Evolutionary conservation across 768 basidiomycete genomes (phyloP), one percentile per base, ranked within the genome.

Genomic region (Rhizopogon rudus): DNA sequence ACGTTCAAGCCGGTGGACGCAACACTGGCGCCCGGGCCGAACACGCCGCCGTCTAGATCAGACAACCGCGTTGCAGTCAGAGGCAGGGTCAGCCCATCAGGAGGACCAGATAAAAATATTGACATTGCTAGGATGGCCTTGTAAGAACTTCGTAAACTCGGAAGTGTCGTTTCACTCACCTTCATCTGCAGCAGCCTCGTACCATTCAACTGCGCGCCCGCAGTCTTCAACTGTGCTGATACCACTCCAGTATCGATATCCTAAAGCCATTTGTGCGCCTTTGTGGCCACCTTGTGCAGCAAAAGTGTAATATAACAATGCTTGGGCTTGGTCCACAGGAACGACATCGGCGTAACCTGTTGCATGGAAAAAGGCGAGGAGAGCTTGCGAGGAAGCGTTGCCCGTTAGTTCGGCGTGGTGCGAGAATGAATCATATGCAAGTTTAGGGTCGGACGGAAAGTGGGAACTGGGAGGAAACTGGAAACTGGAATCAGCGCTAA

Each of bases 191-290:
- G 94, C 93, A 41, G 76, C 77, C 65, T 93, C 89, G 67, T 98
- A 99, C 88, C 92, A 98, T 28, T 82, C 80, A 52, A 93, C 73
- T 13, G 97, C 91, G 10, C 81, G 76, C 63, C 85, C 78, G 70
- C 97, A 98, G 61, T 86, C 85, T 67, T 98, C 93, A 51, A 83
- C 74, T 1, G 93, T 87, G 10, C 95, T 91, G 55, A 99, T 97
- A 1, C 97, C 97, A 40, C 90, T 87, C 95, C 94, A 98, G 65
- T 95, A 87, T 28, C 94, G 83, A 70, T 96, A 98, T 0, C 87
- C 97, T 33, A 98, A 76, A 2, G 93, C 84, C 91, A 96, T 94
- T 67, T 94, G 87, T 0, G 96, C 90, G 5, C 89, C 88, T 61
- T 86, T 84, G 71, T 94, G 82, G 0, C 88, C 91, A 2, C 88